Base-by-base conservation (phyloP, 1,284 basidiomycete genomes). In the Caloboletus inedulis region DNA sequence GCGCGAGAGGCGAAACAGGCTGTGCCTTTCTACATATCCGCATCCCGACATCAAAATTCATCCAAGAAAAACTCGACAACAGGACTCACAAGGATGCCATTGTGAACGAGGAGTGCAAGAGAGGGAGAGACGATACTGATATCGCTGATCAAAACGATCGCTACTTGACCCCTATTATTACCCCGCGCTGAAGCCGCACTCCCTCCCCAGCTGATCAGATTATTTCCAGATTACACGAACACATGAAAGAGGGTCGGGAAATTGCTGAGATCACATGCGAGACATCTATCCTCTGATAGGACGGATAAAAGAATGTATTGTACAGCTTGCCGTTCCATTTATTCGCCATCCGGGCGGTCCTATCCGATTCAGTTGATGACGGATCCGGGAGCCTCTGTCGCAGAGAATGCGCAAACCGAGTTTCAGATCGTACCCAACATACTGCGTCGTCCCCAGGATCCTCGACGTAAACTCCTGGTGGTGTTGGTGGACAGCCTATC, bases 291-390 rank as follows among this genome's bases (percentile, higher is more conserved):
- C 13, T 10, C 35, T 19, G 12, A 13, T 18, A 42, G 18, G n/a
- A n/a, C n/a, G n/a, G n/a, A n/a, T n/a, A n/a, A n/a, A n/a, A n/a
- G n/a, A n/a, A n/a, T n/a, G n/a, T n/a, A n/a, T n/a, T n/a, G n/a
- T n/a, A n/a, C n/a, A n/a, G n/a, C 49, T 77, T 72, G n/a, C 83
- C 84, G 45, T 78, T 71, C 81, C 85, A 84, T 57, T 82, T 31
- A 14, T 34, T 31, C n/a, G 39, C 21, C 33, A 54, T 31, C 31
- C 21, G 33, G 74, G 57, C n/a, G 23, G n/a, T 25, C 23, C 16
- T 82, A 51, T 82, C 21, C 21, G 82, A 68, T 1, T 80, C 79
- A 62, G 7, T 79, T 66, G 25, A 89, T 73, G 30, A 88, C 77
- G 1, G 85, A 88, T 30, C 80, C 73, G n/a, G n/a, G 19, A 85